Percentiles rank a stretch among this genome's conserved stretches.
Conservation (phyloP, 331 rosid species). For the Cucumis variabilis region DNA sequence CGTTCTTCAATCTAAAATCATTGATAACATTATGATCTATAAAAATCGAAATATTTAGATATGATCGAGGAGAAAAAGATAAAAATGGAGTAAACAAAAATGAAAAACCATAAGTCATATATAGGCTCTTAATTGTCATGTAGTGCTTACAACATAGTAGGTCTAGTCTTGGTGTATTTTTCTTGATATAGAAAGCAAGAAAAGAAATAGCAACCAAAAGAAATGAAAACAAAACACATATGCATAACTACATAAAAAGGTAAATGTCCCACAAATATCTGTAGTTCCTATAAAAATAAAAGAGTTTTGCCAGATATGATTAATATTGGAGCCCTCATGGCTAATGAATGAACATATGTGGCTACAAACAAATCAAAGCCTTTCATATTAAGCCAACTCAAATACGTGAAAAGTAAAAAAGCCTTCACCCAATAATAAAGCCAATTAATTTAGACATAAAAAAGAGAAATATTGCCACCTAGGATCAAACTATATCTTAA, state of each 20-base stretch:
- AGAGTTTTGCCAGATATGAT: background rate
- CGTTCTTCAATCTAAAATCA: no score
- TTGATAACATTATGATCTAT: no score
- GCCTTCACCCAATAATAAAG: background rate
- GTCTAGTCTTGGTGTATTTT: background rate
- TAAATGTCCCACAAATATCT: constrained; percentile 20
- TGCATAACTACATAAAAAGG: background rate
- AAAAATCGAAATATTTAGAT: no score
- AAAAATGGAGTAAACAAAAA: background rate
- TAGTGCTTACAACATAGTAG: background rate
- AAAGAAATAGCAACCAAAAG: background rate
- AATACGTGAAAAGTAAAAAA: background rate
- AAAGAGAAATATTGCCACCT: background rate
- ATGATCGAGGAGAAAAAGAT: background rate
- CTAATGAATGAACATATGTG: background rate
- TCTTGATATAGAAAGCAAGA: constrained; percentile 1
- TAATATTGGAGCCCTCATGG: background rate
- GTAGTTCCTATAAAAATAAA: background rate
- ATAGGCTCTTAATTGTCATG: background rate
- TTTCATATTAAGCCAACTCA: background rate
- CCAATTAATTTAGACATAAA: constrained; percentile 9
- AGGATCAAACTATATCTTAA: no score
- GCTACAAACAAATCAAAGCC: background rate
- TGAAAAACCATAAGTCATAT: background rate
- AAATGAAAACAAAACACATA: background rate